phyloP scores from a whole-genome alignment of 1,284 basidiomycete species.

The Anthracocystis panici-leucophaei region DNA sequence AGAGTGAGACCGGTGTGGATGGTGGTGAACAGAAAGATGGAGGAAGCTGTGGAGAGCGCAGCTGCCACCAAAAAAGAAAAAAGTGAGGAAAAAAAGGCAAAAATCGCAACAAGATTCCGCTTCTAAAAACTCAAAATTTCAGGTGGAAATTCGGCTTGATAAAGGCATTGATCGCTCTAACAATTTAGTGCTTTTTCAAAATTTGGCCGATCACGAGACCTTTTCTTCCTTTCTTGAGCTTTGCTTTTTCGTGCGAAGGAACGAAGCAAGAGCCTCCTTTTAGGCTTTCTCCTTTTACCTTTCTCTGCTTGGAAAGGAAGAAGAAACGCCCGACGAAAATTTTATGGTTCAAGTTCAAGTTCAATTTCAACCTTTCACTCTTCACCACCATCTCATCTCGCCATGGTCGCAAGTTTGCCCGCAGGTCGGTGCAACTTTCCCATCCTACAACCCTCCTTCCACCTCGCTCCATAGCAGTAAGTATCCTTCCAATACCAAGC shows the following conservation, averaged over 20 bases:
- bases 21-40: slow-evolving; percentile 6
- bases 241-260: not conserved
- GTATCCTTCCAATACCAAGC: slow-evolving; percentile 13
- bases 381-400: slow-evolving; percentile 6
- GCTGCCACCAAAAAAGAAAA: not conserved
- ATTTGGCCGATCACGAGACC: slow-evolving; percentile 30
- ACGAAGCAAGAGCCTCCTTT: not conserved
- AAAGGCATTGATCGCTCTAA: slow-evolving; percentile 5
- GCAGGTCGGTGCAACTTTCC: slow-evolving; percentile 30
- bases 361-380: not conserved
- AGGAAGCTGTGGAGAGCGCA: not conserved
- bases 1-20: slow-evolving; percentile 1
- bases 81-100: not conserved
- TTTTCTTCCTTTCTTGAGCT: not conserved
- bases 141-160: not conserved
- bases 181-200: not conserved
- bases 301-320: slow-evolving; percentile 1
- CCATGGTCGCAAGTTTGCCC: slow-evolving; percentile 26
- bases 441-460: not conserved
- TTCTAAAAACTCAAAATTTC: slow-evolving; percentile 13
- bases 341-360: not conserved
- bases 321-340: slow-evolving; percentile 3
- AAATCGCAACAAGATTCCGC: slow-evolving; percentile 7
- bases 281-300: slow-evolving; percentile 13
- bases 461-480: slow-evolving; percentile 20